Evolutionary conservation across 2,329 filamentous ascomycete genomes (phyloP).

Genomic region (Tolypocladium guangdongense): DNA sequence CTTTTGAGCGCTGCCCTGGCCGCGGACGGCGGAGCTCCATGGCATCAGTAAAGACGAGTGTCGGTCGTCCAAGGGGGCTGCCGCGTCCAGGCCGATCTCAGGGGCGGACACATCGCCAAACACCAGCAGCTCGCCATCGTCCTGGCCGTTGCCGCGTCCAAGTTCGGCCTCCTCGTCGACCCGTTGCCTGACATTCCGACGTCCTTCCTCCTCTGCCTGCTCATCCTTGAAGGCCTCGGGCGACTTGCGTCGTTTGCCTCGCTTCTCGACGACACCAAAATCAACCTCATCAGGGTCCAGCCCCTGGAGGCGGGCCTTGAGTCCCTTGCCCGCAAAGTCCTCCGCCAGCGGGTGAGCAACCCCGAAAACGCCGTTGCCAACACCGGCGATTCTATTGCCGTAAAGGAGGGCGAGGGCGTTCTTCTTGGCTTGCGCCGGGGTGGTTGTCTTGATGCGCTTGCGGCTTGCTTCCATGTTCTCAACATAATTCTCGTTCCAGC

Average conservation of each 20-base stretch:
- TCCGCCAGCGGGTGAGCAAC: constrained; percentile 31
- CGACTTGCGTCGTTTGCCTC: constrained; percentile 29
- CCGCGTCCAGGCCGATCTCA: constrained; percentile 62
- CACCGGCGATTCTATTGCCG: constrained; percentile 21
- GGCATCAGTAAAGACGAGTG: constrained; percentile 41
- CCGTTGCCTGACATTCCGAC: constrained; percentile 27
- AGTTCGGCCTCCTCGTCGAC: constrained; percentile 17
- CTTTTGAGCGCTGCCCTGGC: constrained; percentile 25
- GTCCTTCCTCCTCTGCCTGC: constrained; percentile 9
- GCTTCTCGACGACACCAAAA: constrained; percentile 4
- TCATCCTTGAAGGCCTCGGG: constrained; percentile 32
- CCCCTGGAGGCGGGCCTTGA: constrained; percentile 23
- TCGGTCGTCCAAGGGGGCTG: constrained; percentile 55
- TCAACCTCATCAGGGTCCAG: constrained; percentile 10
- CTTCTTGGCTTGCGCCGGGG: constrained; percentile 26
- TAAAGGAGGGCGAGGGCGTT: constrained; percentile 21
- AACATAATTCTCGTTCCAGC: constrained; percentile 32
- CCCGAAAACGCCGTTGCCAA: constrained; percentile 17
- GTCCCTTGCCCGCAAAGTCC: constrained; percentile 31
- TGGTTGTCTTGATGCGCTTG: constrained; percentile 14
- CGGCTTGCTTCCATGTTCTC: constrained; percentile 41
- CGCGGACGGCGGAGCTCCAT: constrained; percentile 41
- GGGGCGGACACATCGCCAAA: constrained; percentile 33
- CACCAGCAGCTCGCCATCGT: constrained; percentile 17
- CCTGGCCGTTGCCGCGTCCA: constrained; percentile 12